Base-by-base conservation (phyloP, 139 green algal species). In the Chlamydomonas sphaeroides region DNA sequence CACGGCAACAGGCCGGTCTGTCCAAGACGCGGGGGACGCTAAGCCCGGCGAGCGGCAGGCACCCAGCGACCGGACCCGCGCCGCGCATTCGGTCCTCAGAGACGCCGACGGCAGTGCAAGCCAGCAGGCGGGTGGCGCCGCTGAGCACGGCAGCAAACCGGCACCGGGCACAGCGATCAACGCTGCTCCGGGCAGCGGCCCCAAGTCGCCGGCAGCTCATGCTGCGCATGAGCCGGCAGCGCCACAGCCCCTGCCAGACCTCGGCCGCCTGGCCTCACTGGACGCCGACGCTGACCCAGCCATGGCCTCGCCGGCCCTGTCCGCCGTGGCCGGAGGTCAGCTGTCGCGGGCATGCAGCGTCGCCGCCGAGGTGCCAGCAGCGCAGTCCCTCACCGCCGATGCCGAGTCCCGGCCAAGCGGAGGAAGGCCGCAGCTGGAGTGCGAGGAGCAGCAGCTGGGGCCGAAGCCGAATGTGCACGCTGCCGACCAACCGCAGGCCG, bases 271-370 rank as follows among this genome's bases (percentile, higher is more conserved):
- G 26, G 7, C 74, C 7, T 80, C 75, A n/a, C 62, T 82, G 18
- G 75, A 82, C 33, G 62, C 61, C 25, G 75, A 82, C 62, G 26
- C 75, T 20, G 65, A 82, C 45, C 75, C 75, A 0, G 75, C 42
- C 61, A 82, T 82, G 75, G 75, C 75, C 6, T 82, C 75, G 3
- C 75, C 75, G 28, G 42, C 74, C 5, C 41, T 82, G 5, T 82
- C 75, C 21, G 61, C 61, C 0, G 21, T 7, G 1, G 72, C 73
- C 10, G 73, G 65, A 2, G 36, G 41, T 1, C 51, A 28, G 48
- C 14, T 26, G 56, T 45, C 48, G 28, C 25, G 59, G 30, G 28
- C 33, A 17, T n/a, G 51, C 20, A 26, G 10, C 26, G 33, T 10
- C 15, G 63, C 69, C 28, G n/a, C 70, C 10, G 70, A 53, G 33